Conservation (phyloP, 352 stramenopile genomes). For the Peronospora farinosa region DNA sequence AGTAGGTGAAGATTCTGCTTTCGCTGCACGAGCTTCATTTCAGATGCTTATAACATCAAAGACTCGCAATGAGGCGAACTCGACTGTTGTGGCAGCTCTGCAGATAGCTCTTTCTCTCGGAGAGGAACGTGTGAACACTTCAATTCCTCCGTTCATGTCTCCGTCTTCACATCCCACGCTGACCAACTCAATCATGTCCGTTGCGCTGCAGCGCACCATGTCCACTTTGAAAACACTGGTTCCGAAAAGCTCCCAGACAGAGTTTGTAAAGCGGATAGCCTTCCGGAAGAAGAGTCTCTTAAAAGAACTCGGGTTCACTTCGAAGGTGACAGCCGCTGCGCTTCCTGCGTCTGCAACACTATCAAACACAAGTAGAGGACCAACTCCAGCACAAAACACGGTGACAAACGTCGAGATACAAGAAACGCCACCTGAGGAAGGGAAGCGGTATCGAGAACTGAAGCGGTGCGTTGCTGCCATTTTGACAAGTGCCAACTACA, state of each 20-base stretch:
- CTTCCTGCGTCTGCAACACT: not conserved
- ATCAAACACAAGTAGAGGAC: not conserved
- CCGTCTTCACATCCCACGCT: conserved; percentile 41
- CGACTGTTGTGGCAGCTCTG: conserved; percentile 23
- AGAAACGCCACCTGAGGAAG: not conserved
- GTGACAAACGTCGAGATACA: not conserved
- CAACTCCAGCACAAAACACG: not conserved
- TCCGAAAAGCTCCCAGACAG: conserved; percentile 37
- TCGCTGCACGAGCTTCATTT: conserved; percentile 25
- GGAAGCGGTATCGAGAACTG: conserved; percentile 12
- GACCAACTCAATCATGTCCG: conserved; percentile 23
- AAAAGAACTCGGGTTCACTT: conserved; percentile 25
- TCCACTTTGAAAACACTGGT: conserved; percentile 31
- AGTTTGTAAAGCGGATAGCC: conserved; percentile 44
- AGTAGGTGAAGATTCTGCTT: conserved; percentile 6
- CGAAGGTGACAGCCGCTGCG: conserved; percentile 2
- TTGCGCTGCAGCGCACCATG: conserved; percentile 33
- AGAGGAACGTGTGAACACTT: conserved; percentile 26
- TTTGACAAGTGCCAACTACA: conserved; percentile 1
- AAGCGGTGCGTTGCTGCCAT: conserved; percentile 20
- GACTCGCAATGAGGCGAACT: conserved; percentile 24
- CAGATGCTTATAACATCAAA: conserved; percentile 36
- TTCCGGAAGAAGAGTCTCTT: conserved; percentile 38
- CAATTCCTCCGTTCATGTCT: conserved; percentile 32
- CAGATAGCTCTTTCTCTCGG: conserved; percentile 28